Base-by-base conservation (phyloP, 805 yeast genomes). In the Cyberlindnera euphorbiae region DNA sequence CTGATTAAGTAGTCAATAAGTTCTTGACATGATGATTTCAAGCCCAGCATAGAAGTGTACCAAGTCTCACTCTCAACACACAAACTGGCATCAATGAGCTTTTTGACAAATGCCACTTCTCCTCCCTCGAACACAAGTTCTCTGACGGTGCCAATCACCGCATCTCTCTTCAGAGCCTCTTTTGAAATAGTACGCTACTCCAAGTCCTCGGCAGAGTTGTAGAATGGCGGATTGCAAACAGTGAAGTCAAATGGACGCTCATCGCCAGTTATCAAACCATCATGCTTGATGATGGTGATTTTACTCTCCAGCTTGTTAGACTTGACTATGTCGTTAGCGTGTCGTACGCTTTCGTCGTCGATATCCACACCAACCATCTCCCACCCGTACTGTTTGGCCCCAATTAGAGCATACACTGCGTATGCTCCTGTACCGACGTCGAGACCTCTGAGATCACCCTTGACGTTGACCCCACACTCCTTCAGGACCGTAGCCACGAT, bases 201-300 rank as follows among this genome's bases (percentile, higher is more conserved):
- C 47, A 68, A 41, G 29, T 70, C 76, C 1, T 48, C 53, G 0
- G 17, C 9, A 0, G 69, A 59, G 3, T 45, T 36, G 46, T 71
- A 73, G 44, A 73, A 73, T 2, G 79, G 79, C 4, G 79, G 79
- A 45, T 73, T 73, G 47, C 79, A 73, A 49, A 74, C 59, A 6
- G 63, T 56, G 38, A 71, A 62, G 22, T 38, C 41, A 17, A 44
- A 42, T 2, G 12, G 23, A 8, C 16, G 19, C 4, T 33, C 36
- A n/a, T 27, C 17, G 2, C 25, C 34, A 16, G 36, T 36, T 13
- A 53, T 28, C 13, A 51, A 31, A 1, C 50, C 52, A 32, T 47
- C 52, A 10, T 32, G 39, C 9, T 39, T 24, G 4, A 50, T 39
- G 5, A 38, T 11, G 3, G 37, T 7, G 10, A 57, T 25, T 3